Evolutionary conservation across 768 basidiomycete genomes (phyloP), one percentile per base, ranked within the genome.

Genomic region (Lactarius vividus): DNA sequence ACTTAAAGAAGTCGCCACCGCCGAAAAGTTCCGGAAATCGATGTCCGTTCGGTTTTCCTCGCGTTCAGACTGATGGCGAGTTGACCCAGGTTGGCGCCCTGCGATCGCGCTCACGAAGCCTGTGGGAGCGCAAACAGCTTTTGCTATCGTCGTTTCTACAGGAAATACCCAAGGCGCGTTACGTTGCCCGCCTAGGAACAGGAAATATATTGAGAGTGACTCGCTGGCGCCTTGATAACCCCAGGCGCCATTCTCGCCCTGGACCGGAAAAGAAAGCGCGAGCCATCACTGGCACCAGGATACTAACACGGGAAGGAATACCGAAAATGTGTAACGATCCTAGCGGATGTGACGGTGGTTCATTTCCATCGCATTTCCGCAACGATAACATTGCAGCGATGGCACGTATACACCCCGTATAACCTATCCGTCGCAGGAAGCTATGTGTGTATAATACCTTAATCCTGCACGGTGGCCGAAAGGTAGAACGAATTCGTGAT

Each of bases 31-130:
- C 46, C 46, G n/a, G 23, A 49, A 23, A 16, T 16, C 7, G n/a
- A 23, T 13, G 28, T 0, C 31, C 40, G 54, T 62, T 62, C 61
- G 61, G 39, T 62, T 42, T n/a, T 44, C 54, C 29, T 56, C 54
- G 23, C n/a, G 26, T 56, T 35, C 61, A 20, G 29, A 33, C 61
- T 20, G 40, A 33, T 23, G 10, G 20, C 7, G 29, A 23, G 3
- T 35, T 60, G n/a, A 35, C 15, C 20, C 31, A 29, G n/a, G 18
- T 26, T 13, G 15, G 29, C n/a, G 10, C 59, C n/a, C 15, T 31
- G 31, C n/a, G 59, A 31, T 33, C 11, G 29, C 59, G 44, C 31
- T 28, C 44, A 1, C 59, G 46, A 26, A 15, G 46, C 11, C 46
- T 49, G 8, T 49, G 46, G 46, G 11, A 23, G 46, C 46, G 46